These are phyloP conservation scores for Phyllosticta capitalensis DNA, from an alignment of 2,329 filamentous ascomycete species.

Conservation along the genomic window DNA sequence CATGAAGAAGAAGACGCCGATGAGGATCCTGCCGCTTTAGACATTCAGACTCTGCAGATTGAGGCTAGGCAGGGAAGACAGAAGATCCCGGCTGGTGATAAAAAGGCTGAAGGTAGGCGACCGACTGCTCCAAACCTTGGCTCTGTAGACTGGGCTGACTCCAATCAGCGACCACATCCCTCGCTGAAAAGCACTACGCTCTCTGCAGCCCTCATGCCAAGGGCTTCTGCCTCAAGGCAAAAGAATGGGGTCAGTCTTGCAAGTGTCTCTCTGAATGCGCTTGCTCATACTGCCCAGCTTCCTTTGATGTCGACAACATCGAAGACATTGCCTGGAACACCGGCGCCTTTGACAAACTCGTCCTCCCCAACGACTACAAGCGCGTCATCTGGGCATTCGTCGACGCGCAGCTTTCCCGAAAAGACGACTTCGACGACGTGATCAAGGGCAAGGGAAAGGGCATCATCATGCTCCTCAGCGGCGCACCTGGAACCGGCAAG, in stretches of 20 bases:
- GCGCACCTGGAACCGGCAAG: slow-evolving; percentile 5
- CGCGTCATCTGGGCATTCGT: slow-evolving; percentile 21
- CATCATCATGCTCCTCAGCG: slow-evolving; percentile 8
- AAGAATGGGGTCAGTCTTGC: slow-evolving; percentile 22
- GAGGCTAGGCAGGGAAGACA: too few species aligned
- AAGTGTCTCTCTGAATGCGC: not conserved
- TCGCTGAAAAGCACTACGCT: slow-evolving; percentile 14
- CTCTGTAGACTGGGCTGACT: too few species aligned
- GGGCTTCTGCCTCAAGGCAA: slow-evolving; percentile 24
- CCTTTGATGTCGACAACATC: not conserved
- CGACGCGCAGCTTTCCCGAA: slow-evolving; percentile 16
- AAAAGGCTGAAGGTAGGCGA: too few species aligned
- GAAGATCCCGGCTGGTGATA: too few species aligned
- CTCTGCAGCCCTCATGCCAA: slow-evolving; percentile 21
- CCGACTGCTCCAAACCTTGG: too few species aligned
- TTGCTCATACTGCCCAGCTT: too few species aligned
- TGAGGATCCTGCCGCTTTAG: too few species aligned
- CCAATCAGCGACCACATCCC: not conserved
- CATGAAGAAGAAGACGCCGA: too few species aligned
- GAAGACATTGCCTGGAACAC: not conserved
- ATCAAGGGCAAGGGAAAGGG: slow-evolving; percentile 23
- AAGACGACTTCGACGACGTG: slow-evolving; percentile 20
- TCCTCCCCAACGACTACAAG: slow-evolving; percentile 21
- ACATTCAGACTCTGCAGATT: too few species aligned
- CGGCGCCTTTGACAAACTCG: slow-evolving; percentile 18